Evolutionary conservation across 345 rosid species (phyloP).

Genomic region (Eucalyptus sp.): DNA sequence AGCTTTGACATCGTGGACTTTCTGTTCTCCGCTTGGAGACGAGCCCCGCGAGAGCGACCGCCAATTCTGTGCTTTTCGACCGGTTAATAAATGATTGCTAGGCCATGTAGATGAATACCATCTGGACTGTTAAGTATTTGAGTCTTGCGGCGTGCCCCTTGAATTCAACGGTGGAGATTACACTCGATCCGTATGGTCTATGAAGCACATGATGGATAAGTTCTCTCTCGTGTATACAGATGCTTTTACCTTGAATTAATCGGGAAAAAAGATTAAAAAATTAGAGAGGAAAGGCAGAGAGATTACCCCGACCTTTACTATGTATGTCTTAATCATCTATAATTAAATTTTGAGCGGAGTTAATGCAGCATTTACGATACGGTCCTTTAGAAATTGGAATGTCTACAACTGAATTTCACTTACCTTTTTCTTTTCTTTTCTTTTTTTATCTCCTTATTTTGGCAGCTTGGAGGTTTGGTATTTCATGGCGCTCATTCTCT

Average conservation of each 20-base stretch:
- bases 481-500: conserved; percentile 62
- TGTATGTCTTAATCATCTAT: background rate
- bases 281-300: background rate
- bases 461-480: conserved; percentile 86
- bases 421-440: background rate
- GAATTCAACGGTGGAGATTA: background rate
- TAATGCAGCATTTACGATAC: background rate
- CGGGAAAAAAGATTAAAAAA: background rate
- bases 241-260: background rate
- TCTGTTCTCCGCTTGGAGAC: background rate
- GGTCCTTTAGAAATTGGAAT: background rate
- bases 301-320: background rate
- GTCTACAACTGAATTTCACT: background rate
- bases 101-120: background rate
- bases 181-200: background rate
- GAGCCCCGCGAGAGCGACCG: background rate
- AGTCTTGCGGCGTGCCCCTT: background rate
- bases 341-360: background rate
- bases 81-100: background rate
- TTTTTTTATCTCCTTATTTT: background rate
- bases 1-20: background rate
- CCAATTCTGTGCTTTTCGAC: background rate
- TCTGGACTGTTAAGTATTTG: background rate
- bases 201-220: background rate
- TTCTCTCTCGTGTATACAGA: background rate